Evolutionary conservation across 768 basidiomycete species (phyloP).

Genomic region (Crassisporium funariophilum): DNA sequence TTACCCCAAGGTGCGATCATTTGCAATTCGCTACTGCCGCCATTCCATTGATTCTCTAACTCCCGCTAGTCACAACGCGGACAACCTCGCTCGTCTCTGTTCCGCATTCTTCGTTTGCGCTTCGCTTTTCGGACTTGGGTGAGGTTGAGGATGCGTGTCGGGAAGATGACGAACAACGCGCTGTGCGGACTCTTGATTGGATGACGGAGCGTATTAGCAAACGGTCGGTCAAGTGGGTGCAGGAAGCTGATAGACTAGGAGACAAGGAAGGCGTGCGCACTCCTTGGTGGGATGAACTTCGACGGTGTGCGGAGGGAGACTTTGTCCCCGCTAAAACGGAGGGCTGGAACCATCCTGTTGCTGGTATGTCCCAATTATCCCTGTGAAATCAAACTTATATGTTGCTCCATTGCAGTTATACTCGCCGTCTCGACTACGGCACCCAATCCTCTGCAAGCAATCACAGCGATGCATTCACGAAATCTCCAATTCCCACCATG

Average conservation of each 20-base stretch:
- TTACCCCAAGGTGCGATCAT: conserved; percentile 66
- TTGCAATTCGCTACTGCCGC: background rate
- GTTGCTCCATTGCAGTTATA: conserved; percentile 54
- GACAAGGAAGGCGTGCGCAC: conserved; percentile 51
- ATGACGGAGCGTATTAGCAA: conserved; percentile 70
- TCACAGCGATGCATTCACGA: conserved; percentile 73
- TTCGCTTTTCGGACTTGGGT: conserved; percentile 76
- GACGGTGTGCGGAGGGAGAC: conserved; percentile 76
- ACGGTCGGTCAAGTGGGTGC: conserved; percentile 70
- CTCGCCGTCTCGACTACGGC: conserved; percentile 81
- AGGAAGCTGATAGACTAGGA: conserved; percentile 53
- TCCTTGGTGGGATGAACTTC: conserved; percentile 90
- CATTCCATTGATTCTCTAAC: conserved; percentile 6
- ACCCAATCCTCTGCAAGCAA: conserved; percentile 78
- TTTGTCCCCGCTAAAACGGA: conserved; percentile 69
- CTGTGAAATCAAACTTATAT: conserved; percentile 6
- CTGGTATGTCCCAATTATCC: conserved; percentile 54
- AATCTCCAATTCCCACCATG: conserved; percentile 71
- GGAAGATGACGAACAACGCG: conserved; percentile 80
- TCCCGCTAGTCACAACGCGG: conserved; percentile 71
- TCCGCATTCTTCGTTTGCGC: conserved; percentile 68
- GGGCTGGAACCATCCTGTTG: conserved; percentile 87
- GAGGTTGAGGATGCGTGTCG: conserved; percentile 75
- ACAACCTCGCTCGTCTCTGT: conserved; percentile 74
- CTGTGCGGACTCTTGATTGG: conserved; percentile 85